Percentiles rank a stretch among this genome's conserved stretches.
These are phyloP conservation scores for Rhodomyrtus psidioides DNA, from an alignment of 441 rosid species.

Conservation along the genomic window DNA sequence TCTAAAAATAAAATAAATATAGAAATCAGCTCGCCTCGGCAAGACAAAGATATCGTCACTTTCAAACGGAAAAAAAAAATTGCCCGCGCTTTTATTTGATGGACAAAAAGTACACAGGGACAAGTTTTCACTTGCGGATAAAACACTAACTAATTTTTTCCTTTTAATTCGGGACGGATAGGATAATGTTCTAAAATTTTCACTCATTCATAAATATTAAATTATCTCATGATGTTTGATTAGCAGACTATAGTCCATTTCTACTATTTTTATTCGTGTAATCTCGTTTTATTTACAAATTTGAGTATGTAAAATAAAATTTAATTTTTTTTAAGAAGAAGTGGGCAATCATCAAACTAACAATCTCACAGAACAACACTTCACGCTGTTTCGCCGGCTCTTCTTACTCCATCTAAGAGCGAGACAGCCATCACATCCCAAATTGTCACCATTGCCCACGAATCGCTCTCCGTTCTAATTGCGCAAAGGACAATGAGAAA, in stretches of 20 bases:
- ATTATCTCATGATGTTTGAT: background rate
- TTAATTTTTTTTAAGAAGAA: too few species aligned
- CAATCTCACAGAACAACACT: background rate
- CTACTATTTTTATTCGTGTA: fast-evolving
- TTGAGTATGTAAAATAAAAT: background rate
- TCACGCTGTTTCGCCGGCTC: background rate
- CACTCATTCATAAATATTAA: background rate
- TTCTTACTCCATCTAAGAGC: background rate
- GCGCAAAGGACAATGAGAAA: too few species aligned
- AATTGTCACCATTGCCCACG: background rate
- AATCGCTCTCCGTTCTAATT: background rate
- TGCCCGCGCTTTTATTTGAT: background rate
- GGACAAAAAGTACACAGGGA: background rate
- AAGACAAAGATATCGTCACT: background rate
- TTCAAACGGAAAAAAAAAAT: background rate
- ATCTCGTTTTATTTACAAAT: fast-evolving
- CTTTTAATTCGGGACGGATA: background rate
- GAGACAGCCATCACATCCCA: background rate
- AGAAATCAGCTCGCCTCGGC: background rate
- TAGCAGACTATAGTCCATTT: background rate
- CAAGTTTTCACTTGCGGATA: background rate
- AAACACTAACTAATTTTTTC: background rate
- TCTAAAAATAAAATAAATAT: background rate
- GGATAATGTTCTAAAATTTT: background rate
- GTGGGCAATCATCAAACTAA: background rate